Conservation (phyloP, 2,329 filamentous ascomycete genomes). For the Arthrobotrys iridis region DNA sequence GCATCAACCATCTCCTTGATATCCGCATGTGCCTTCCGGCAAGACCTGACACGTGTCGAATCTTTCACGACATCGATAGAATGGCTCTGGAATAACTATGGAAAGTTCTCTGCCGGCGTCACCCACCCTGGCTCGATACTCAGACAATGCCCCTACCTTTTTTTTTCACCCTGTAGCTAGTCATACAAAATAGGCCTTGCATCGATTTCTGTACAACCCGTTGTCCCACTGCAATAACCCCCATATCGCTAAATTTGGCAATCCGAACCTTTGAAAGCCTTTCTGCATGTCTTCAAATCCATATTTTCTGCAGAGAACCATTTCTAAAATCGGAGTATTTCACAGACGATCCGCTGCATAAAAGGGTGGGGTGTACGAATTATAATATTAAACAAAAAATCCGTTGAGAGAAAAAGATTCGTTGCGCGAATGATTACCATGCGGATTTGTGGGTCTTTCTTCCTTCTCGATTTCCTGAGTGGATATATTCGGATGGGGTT, state of each 20-base stretch:
- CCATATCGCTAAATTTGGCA: slow-evolving; percentile 41
- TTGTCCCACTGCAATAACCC: not conserved
- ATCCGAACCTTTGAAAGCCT: slow-evolving; percentile 34
- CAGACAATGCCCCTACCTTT: slow-evolving; percentile 1
- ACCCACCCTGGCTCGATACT: slow-evolving; percentile 6
- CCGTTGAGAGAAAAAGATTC: not conserved
- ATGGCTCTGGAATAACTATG: slow-evolving; percentile 9
- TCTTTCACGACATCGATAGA: slow-evolving; percentile 22
- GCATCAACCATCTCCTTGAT: slow-evolving; percentile 18
- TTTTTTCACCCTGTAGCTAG: not conserved
- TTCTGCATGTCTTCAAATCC: not conserved
- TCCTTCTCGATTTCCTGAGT: not conserved
- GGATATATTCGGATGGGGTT: not conserved
- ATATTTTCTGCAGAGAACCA: slow-evolving; percentile 7
- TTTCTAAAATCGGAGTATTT: slow-evolving; percentile 51
- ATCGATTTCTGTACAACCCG: not conserved
- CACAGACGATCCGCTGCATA: slow-evolving; percentile 50
- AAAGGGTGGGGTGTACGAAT: slow-evolving; percentile 46
- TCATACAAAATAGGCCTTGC: slow-evolving; percentile 1
- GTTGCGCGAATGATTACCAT: not conserved
- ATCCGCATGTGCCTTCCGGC: slow-evolving; percentile 23
- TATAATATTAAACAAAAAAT: not conserved
- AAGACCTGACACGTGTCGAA: slow-evolving; percentile 43
- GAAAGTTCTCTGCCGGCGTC: slow-evolving; percentile 7
- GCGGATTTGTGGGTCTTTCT: not conserved